Percentiles rank a stretch among this genome's conserved stretches.
phyloP scores from a whole-genome alignment of 768 basidiomycete species.

The Mycena filopes region DNA sequence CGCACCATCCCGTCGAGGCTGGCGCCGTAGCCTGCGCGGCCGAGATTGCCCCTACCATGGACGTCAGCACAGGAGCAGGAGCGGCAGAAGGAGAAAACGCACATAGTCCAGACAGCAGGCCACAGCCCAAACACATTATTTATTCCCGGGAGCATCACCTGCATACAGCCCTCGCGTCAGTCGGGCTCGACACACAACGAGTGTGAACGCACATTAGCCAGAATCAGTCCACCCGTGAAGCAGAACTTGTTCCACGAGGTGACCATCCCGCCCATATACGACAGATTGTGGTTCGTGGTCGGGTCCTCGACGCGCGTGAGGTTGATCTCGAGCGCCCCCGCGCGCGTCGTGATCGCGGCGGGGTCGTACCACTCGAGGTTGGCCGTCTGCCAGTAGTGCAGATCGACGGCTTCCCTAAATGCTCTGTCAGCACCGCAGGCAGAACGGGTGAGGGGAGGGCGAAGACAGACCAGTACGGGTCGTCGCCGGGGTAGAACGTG shows the following conservation, averaged over 20 bases:
- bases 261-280: conserved; percentile 56
- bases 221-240: neutral
- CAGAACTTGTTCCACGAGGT: conserved; percentile 62
- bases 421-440: neutral
- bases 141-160: conserved; percentile 54
- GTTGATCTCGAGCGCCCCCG: conserved; percentile 78
- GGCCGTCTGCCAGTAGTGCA: conserved; percentile 76
- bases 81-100: conserved; percentile 21
- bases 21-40: conserved; percentile 66
- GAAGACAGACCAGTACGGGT: conserved; percentile 58
- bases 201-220: too few species aligned
- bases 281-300: conserved; percentile 70
- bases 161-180: conserved; percentile 77
- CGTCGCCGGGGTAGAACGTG: conserved; percentile 61
- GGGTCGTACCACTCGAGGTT: conserved; percentile 66
- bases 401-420: conserved; percentile 58
- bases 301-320: conserved; percentile 61
- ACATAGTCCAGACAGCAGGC: conserved; percentile 36
- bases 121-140: conserved; percentile 42
- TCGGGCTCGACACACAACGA: too few species aligned
- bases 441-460: neutral
- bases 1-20: conserved; percentile 63
- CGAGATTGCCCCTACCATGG: conserved; percentile 34
- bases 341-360: conserved; percentile 69
- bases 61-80: neutral